These are phyloP conservation scores for Telopea speciosissima DNA, from an alignment of 177 flowering plant species.

Conservation along the genomic window DNA sequence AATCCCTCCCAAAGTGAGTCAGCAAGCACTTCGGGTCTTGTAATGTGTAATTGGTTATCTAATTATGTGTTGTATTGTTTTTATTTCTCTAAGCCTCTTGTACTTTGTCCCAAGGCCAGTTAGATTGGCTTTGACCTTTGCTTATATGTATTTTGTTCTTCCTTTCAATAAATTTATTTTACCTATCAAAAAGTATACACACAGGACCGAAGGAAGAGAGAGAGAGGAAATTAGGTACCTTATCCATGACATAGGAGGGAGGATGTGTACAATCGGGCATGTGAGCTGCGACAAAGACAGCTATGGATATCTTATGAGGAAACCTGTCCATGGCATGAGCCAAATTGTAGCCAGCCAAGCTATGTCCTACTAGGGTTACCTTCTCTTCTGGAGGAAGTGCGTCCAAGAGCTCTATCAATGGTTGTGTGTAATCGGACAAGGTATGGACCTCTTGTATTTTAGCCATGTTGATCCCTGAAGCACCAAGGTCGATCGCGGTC, in stretches of 20 bases:
- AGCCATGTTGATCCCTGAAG: conserved; percentile 17
- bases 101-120: too few species aligned
- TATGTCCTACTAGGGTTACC: conserved; percentile 26
- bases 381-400: conserved; percentile 12
- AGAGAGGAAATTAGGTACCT: conserved; percentile 13
- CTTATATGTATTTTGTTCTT: too few species aligned
- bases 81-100: too few species aligned
- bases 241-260: conserved; percentile 22
- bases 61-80: too few species aligned
- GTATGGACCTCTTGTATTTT: conserved; percentile 9
- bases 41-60: too few species aligned
- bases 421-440: conserved; percentile 1
- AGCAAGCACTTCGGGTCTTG: too few species aligned
- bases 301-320: conserved; percentile 10
- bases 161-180: too few species aligned
- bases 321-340: conserved; percentile 21
- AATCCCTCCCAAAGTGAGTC: too few species aligned
- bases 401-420: conserved; percentile 17
- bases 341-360: conserved; percentile 20
- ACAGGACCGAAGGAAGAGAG: too few species aligned
- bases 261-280: conserved; percentile 11
- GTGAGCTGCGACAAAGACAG: conserved; percentile 15
- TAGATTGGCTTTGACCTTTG: too few species aligned
- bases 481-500: conserved; percentile 21
- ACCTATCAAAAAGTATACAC: too few species aligned